Evolutionary conservation across 768 basidiomycete species (phyloP).

Genomic region (Mycena albidolilacea): DNA sequence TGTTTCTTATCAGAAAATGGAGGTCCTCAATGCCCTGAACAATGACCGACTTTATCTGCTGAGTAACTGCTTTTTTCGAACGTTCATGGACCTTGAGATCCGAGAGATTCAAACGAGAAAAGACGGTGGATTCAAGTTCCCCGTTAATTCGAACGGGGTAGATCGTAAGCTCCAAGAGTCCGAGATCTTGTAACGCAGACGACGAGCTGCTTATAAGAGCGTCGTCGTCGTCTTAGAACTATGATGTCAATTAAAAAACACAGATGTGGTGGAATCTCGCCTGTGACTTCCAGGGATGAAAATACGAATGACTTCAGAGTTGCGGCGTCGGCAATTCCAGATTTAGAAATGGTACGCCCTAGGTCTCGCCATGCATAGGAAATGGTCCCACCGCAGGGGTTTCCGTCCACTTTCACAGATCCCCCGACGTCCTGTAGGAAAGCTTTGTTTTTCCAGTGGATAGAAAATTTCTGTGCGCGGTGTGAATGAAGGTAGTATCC

Average conservation of each 20-base stretch:
- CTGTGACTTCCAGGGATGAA: slow-evolving; percentile 23
- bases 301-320: slow-evolving; percentile 26
- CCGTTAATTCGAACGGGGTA: background rate
- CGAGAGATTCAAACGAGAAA: background rate
- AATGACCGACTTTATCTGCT: slow-evolving; percentile 32
- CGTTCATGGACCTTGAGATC: slow-evolving; percentile 32
- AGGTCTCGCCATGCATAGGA: background rate
- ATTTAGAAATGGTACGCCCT: background rate
- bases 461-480: slow-evolving; percentile 27
- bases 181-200: slow-evolving; percentile 21
- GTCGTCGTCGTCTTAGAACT: slow-evolving; percentile 28
- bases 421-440: background rate
- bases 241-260: background rate
- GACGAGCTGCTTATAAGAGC: slow-evolving; percentile 1
- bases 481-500: background rate
- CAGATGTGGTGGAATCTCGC: background rate
- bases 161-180: slow-evolving; percentile 26
- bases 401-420: slow-evolving; percentile 25
- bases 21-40: background rate
- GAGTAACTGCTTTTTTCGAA: slow-evolving; percentile 33
- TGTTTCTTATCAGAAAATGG: background rate
- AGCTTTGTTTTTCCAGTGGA: slow-evolving; percentile 19
- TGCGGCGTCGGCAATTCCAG: background rate
- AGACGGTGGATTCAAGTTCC: too few relatives aligned
- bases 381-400: background rate